These are phyloP conservation scores for Amauroascus verrucosus DNA, from an alignment of 2,329 filamentous ascomycete genomes.

Conservation along the genomic window DNA sequence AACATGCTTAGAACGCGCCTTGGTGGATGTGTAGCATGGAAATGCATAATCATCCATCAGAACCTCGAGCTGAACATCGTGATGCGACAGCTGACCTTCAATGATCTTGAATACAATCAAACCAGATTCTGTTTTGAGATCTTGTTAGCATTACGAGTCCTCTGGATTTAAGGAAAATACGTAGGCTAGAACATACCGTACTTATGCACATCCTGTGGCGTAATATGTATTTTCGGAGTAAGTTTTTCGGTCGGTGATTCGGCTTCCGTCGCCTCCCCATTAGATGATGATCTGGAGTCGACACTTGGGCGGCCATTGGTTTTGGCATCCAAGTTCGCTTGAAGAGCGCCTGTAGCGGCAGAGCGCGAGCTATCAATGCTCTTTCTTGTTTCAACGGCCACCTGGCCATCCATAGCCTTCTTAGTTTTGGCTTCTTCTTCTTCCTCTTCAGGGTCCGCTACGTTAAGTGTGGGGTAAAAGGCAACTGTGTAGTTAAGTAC, in stretches of 20 bases:
- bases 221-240: conserved; percentile 66
- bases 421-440: conserved; percentile 34
- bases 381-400: conserved; percentile 16
- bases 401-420: conserved; percentile 20
- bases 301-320: conserved; percentile 25
- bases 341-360: neutral
- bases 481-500: conserved; percentile 68
- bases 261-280: conserved; percentile 39
- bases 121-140: conserved; percentile 60
- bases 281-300: conserved; percentile 31
- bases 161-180: neutral
- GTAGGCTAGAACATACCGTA: conserved; percentile 48
- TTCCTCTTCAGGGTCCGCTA: conserved; percentile 71
- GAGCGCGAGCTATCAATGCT: conserved; percentile 12
- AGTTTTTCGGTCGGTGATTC: conserved; percentile 37
- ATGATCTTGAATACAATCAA: conserved; percentile 90
- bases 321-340: conserved; percentile 7
- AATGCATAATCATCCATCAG: conserved; percentile 92
- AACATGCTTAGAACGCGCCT: conserved; percentile 56
- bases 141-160: neutral
- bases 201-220: conserved; percentile 66
- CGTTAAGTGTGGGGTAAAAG: conserved; percentile 82
- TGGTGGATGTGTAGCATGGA: conserved; percentile 73
- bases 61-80: conserved; percentile 70
- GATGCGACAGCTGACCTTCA: conserved; percentile 72